These are phyloP conservation scores for Fusarium mexicanum DNA, from an alignment of 2,329 filamentous ascomycete genomes.

Conservation along the genomic window DNA sequence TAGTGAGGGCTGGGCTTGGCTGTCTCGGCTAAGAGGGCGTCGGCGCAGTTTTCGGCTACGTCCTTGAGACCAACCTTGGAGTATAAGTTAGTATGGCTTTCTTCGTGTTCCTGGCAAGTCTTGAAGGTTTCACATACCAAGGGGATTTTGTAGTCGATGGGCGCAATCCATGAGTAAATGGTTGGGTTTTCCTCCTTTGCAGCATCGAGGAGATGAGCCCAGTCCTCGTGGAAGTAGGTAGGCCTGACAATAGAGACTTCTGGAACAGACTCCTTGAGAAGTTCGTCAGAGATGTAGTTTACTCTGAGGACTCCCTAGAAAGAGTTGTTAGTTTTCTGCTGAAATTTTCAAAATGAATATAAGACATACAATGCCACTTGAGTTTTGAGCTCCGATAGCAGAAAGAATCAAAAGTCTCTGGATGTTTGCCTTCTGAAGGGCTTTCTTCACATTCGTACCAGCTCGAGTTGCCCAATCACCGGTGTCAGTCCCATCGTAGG, in stretches of 20 bases:
- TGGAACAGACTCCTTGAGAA: slow-evolving; percentile 32
- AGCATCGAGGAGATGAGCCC: slow-evolving; percentile 30
- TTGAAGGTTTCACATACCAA: slow-evolving; percentile 35
- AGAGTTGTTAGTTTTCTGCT: background rate
- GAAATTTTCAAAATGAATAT: fast-evolving
- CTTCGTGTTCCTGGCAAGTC: fast-evolving
- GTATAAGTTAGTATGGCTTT: background rate
- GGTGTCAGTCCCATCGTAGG: slow-evolving; percentile 37
- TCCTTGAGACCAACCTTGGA: slow-evolving; percentile 45
- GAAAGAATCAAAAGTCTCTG: slow-evolving; percentile 43
- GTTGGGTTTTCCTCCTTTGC: slow-evolving; percentile 33
- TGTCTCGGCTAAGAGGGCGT: slow-evolving; percentile 28
- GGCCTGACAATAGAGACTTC: slow-evolving; percentile 36
- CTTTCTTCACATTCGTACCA: slow-evolving; percentile 30
- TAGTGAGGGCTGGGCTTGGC: slow-evolving; percentile 17
- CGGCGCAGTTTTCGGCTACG: slow-evolving; percentile 41
- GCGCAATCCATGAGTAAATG: slow-evolving; percentile 43
- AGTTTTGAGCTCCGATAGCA: slow-evolving; percentile 44
- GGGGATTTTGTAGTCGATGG: slow-evolving; percentile 45
- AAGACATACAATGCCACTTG: slow-evolving; percentile 44
- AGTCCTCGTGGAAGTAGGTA: slow-evolving; percentile 39
- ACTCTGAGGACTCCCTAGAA: slow-evolving; percentile 41
- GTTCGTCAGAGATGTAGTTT: slow-evolving; percentile 36
- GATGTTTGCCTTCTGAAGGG: slow-evolving; percentile 24
- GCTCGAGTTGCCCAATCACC: slow-evolving; percentile 38